Evolutionary conservation across 2,329 filamentous ascomycete genomes (phyloP), one percentile per base, ranked within the genome.

Genomic region (Verticillium tricorpus): DNA sequence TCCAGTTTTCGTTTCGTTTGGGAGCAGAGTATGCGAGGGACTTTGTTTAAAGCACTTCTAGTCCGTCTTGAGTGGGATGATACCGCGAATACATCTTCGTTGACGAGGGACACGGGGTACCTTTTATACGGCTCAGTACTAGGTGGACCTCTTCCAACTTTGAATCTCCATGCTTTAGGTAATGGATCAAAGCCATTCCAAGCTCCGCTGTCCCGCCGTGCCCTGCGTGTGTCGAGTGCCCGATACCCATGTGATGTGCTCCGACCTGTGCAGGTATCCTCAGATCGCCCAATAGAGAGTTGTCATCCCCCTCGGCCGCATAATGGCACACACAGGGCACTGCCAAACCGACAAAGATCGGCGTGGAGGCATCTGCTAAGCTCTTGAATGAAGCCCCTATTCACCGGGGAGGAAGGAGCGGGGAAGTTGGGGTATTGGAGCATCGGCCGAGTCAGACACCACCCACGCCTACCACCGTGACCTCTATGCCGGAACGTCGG

Each of bases 171-270:
- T 22, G 9, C 11, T 25, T 8, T 52, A 2, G 19, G 8, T 8
- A 9, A 22, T 19, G 19, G 5, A 5, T 22, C 1, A 7, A 12
- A 8, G 7, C 2, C 45, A 25, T 12, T 25, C 45, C 22, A 17
- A 40, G 37, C 17, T 40, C 37, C 37, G 14, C 37, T 25, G 28
- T 28, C 8, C n/a, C 12, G 45, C 11, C 3, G 45, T 45, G 61
- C 58, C 58, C 62, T 64, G 62, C 61, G 56, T 64, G 62, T 63
- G 62, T 39, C 56, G 14, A 57, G 22, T 12, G 8, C 12, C 8
- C 8, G 8, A 25, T 19, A 12, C 9, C 45, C 45, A 52, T 52
- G 19, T 52, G 45, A 52, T n/a, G 39, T 62, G 28, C 7, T 22
- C 3, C 37, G 57, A 31, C 58, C 63, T 60, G 62, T 22, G 57